phyloP scores from a whole-genome alignment of 441 rosid genomes.

The Capsella rubella region DNA sequence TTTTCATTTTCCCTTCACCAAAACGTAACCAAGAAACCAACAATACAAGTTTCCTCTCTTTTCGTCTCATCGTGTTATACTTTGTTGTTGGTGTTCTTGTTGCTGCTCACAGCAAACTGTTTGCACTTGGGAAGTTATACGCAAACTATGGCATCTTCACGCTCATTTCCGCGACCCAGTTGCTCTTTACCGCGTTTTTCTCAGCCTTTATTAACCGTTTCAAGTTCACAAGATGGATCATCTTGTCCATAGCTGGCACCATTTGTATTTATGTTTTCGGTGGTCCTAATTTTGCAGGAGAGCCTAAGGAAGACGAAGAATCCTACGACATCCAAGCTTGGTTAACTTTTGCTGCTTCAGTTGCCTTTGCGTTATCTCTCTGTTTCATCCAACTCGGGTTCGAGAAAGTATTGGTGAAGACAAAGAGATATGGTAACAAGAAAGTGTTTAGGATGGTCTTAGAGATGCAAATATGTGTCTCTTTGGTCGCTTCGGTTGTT shows the following conservation, averaged over 20 bases:
- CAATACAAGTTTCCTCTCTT: conserved; percentile 7
- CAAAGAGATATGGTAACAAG: conserved; percentile 41
- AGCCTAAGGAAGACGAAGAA: conserved; percentile 37
- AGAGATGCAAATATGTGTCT: conserved; percentile 40
- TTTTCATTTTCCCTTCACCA: conserved; percentile 37
- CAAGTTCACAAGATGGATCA: conserved; percentile 43
- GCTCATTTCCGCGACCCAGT: conserved; percentile 13
- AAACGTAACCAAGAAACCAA: conserved; percentile 33
- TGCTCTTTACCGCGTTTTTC: conserved; percentile 36
- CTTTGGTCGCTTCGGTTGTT: conserved; percentile 26
- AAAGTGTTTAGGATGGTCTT: conserved; percentile 43
- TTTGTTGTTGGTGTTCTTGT: conserved; percentile 43
- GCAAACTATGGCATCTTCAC: conserved; percentile 30
- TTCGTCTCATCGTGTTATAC: conserved; percentile 35
- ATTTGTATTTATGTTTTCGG: conserved; percentile 16
- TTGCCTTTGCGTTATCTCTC: conserved; percentile 35
- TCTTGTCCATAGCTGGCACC: conserved; percentile 37
- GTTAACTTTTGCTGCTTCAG: conserved; percentile 35
- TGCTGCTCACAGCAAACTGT: conserved; percentile 45
- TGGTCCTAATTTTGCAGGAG: conserved; percentile 28
- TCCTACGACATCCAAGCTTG: conserved; percentile 32
- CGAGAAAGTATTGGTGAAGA: conserved; percentile 33
- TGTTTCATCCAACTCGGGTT: conserved; percentile 44
- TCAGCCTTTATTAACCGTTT: conserved; percentile 39
- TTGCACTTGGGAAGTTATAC: conserved; percentile 38